Conservation (phyloP, 495 filamentous ascomycete species). For the Penicillium herquei region DNA sequence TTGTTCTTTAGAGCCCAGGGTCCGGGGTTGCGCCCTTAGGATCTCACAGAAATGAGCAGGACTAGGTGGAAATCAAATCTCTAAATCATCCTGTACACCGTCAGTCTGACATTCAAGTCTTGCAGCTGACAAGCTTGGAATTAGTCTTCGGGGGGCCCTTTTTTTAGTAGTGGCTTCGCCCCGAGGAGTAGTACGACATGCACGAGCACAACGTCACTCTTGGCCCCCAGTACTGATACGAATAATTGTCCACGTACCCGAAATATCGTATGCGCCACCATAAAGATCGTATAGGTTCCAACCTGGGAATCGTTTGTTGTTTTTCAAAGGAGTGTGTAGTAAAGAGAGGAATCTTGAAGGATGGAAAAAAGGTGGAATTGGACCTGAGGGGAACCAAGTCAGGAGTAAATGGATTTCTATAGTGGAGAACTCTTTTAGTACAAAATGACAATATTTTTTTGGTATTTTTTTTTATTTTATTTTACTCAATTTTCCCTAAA, state of each 20-base stretch:
- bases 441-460: too few relatives aligned
- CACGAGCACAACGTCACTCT: conserved; percentile 12
- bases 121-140: conserved; percentile 11
- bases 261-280: neutral
- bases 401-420: too few relatives aligned
- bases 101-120: conserved; percentile 16
- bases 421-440: too few relatives aligned
- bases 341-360: too few relatives aligned
- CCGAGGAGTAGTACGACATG: conserved; percentile 8
- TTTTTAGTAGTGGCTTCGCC: neutral
- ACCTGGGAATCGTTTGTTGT: neutral
- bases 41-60: conserved; percentile 12
- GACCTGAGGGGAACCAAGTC: too few relatives aligned
- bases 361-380: too few relatives aligned
- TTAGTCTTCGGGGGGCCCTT: conserved; percentile 12
- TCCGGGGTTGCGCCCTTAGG: conserved; percentile 12
- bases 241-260: conserved; percentile 2
- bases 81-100: conserved; percentile 34
- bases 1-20: conserved; percentile 1
- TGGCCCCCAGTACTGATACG: conserved; percentile 2
- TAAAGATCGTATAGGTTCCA: neutral
- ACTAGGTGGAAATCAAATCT: conserved; percentile 25
- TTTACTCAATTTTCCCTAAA: too few relatives aligned
- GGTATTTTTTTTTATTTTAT: too few relatives aligned
- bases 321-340: too few relatives aligned